phyloP scores from a whole-genome alignment of 345 rosid genomes.

The Corchorus olitorius region DNA sequence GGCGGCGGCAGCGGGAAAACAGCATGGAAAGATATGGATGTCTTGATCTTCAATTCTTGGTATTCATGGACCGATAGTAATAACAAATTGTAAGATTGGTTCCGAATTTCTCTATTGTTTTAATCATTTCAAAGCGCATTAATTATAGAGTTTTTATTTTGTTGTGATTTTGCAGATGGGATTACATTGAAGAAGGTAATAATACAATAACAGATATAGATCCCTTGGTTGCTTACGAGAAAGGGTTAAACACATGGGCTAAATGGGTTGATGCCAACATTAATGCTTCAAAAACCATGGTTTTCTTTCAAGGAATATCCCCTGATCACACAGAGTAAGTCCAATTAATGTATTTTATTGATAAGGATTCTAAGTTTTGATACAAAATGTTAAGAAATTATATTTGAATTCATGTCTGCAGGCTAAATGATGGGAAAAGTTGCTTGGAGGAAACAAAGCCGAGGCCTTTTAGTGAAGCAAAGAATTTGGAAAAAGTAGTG shows the following conservation, averaged over 20 bases:
- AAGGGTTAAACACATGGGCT: conserved; percentile 71
- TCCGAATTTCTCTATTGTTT: neutral
- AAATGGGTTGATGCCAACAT: conserved; percentile 55
- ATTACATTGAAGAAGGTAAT: conserved; percentile 38
- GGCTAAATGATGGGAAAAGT: conserved; percentile 45
- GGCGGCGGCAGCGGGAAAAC: conserved; percentile 28
- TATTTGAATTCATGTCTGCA: too few relatives aligned
- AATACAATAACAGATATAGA: conserved; percentile 50
- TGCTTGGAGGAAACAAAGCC: conserved; percentile 55
- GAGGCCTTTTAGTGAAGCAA: conserved; percentile 34
- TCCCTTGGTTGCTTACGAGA: conserved; percentile 58
- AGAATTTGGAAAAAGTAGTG: conserved; percentile 44
- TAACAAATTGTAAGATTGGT: conserved; percentile 53
- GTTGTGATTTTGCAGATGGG: conserved; percentile 52
- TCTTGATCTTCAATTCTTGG: conserved; percentile 79
- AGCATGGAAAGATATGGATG: conserved; percentile 55
- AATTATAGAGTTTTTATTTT: neutral
- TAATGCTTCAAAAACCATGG: conserved; percentile 47
- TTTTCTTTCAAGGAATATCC: conserved; percentile 75
- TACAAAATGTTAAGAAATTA: neutral
- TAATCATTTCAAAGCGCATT: neutral
- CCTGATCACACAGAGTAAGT: conserved; percentile 60
- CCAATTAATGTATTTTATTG: too few relatives aligned
- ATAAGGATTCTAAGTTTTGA: too few relatives aligned
- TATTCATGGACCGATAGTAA: conserved; percentile 93